These are phyloP conservation scores for Fraxinus paxiana DNA, from an alignment of 305 asterid species.

Conservation along the genomic window DNA sequence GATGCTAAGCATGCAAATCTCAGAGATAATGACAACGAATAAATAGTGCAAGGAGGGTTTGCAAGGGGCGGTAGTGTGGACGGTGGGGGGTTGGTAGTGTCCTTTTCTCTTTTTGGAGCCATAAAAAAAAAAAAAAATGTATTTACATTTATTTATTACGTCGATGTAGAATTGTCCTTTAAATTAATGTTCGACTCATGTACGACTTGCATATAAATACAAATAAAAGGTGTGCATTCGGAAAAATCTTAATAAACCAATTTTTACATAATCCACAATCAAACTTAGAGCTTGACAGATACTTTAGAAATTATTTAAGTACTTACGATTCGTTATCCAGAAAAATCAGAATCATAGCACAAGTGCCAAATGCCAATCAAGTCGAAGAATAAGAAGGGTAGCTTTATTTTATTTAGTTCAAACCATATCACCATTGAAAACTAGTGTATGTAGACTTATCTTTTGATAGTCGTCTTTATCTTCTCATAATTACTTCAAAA, in stretches of 20 bases:
- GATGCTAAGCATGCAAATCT: slow-evolving; percentile 11
- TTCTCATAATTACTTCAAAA: neutral
- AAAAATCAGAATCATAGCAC: neutral
- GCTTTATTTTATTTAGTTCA: neutral
- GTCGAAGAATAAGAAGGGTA: neutral
- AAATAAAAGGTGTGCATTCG: neutral
- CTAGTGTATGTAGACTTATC: neutral
- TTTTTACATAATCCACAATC: neutral
- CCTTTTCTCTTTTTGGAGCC: neutral
- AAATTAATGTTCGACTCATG: neutral
- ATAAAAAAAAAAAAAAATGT: neutral
- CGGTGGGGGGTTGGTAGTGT: neutral
- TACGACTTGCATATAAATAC: neutral
- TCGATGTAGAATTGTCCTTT: neutral
- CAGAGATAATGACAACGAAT: slow-evolving; percentile 6
- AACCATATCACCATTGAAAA: neutral
- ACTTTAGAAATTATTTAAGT: neutral
- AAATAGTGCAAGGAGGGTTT: neutral
- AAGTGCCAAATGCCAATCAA: neutral
- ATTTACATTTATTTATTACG: neutral
- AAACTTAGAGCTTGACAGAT: neutral
- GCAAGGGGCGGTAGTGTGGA: neutral
- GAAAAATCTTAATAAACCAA: neutral
- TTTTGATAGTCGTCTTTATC: neutral
- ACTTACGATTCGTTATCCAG: neutral